Conservation (phyloP, 768 basidiomycete species). For the Dentipellis sp. region DNA sequence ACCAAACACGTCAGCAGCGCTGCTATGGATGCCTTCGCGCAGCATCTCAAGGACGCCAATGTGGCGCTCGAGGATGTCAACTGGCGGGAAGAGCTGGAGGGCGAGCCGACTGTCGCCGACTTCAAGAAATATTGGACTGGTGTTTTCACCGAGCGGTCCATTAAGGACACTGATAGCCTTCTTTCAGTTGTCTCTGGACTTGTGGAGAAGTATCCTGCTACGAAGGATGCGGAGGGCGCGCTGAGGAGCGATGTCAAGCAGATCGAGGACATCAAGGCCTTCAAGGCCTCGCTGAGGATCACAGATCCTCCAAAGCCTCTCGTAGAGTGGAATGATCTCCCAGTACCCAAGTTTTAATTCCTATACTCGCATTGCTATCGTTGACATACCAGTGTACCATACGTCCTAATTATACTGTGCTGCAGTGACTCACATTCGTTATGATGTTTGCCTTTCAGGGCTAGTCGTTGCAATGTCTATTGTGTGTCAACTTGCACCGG, state of each 20-base stretch:
- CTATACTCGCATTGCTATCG: no score
- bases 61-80: conserved; percentile 41
- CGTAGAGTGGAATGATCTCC: conserved; percentile 68
- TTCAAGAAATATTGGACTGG: conserved; percentile 58
- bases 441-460: no score
- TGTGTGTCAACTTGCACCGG: no score
- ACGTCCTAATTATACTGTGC: no score
- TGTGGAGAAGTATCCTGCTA: conserved; percentile 44
- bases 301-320: conserved; percentile 58
- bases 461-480: no score
- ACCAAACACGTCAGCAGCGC: conserved; percentile 53
- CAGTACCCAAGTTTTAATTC: conserved; percentile 35
- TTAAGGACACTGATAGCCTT: conserved; percentile 35
- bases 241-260: conserved; percentile 41
- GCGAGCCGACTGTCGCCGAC: conserved; percentile 45
- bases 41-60: conserved; percentile 35
- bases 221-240: conserved; percentile 39
- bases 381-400: no score
- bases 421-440: no score
- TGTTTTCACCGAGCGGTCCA: conserved; percentile 24
- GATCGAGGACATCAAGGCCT: conserved; percentile 56
- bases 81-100: conserved; percentile 42
- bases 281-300: conserved; percentile 49
- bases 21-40: conserved; percentile 55
- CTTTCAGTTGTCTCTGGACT: conserved; percentile 48